Base-by-base conservation (phyloP, 148 eudicot genomes). In the Polygonum aviculare region DNA sequence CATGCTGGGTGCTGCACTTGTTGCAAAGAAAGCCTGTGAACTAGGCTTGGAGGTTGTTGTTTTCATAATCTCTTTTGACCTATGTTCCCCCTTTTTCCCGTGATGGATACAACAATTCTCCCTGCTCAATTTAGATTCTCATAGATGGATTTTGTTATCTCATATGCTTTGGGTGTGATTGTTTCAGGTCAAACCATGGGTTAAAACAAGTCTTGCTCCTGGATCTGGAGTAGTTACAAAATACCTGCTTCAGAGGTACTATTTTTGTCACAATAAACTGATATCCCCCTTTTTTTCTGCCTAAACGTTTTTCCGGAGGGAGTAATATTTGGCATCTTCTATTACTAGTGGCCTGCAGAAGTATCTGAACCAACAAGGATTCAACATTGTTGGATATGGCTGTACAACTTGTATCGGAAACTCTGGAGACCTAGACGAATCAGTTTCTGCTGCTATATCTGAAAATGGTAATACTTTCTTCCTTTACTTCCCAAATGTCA, bases 331-430 rank as follows among this genome's bases (percentile, higher is more conserved):
- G 44, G 47, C 39, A 21, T 41, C 12, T 15, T 38, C 47, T 44
- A 7, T 44, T 44, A 44, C 9, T 72, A 92, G 99, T 88, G 99
- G 97, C 78, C 80, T 95, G 86, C 91, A 95, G 78, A 84, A 87
- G 79, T 95, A 92, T 81, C 81, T 92, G 77, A 87, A 89, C 84
- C 90, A 92, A 78, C 99, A 92, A 79, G 99, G 99, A 12, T 95
- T 95, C 80, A 47, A 83, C 22, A 82, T 89, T 81, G 99, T 95
- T 85, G 99, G 99, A 67, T 92, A 86, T 84, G 99, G 99, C 51
- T 95, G 99, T 91, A 95, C 99, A 62, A 95, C 97, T 10, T 95
- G 99, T 77, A 92, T 95, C 74, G 99, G 99, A 52, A 95, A 95
- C 80, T 95, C 99, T 62, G 99, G 99, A 71, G 99, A 95, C 50